Base-by-base conservation (phyloP, 345 rosid species). In the Lumnitzera littorea region DNA sequence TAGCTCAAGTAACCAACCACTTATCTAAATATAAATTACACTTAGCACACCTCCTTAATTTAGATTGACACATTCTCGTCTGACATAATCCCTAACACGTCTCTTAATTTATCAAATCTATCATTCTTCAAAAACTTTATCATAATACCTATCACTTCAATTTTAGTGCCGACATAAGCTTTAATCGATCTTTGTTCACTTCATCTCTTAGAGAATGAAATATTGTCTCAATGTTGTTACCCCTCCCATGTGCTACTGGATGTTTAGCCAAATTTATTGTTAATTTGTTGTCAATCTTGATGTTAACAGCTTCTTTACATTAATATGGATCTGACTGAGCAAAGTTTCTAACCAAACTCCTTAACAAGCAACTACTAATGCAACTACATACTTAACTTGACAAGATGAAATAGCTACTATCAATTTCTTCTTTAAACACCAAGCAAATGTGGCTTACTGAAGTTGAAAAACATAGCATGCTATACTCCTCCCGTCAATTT, bases 351-450 rank as follows among this genome's bases (percentile, higher is more conserved):
- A 50, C 53, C 53, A 50, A 12, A 50, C 53, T 50, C 15, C 53
- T 50, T 50, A n/a, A 17, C 53, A 50, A 11, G 48, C 46, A 0
- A 24, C 47, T 56, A 24, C 31, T 4, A 23, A 41, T 7, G 31
- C 51, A 6, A 20, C 60, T 50, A 53, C 53, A 24, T 48, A 55
- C 8, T 64, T 50, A 11, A 24, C 61, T 27, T 56, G 62, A 36
- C 62, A 64, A 0, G 62, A 64, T 0, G 54, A 47, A 9, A 64
- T 13, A 0, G 36, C 66, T 0, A 62, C 51, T n/a, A 15, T 51
- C 0, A 8, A 2, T 17, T 62, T 58, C 16, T 62, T 62, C 14
- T 63, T 27, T 1, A 36, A 63, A 43, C 50, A 51, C 67, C 60
- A 63, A 0, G 60, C 36, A 6, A 63, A 36, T 23, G 67, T 57